These are phyloP conservation scores for Trypanosoma lewisi DNA, from an alignment of 208 protist species.

Conservation along the genomic window DNA sequence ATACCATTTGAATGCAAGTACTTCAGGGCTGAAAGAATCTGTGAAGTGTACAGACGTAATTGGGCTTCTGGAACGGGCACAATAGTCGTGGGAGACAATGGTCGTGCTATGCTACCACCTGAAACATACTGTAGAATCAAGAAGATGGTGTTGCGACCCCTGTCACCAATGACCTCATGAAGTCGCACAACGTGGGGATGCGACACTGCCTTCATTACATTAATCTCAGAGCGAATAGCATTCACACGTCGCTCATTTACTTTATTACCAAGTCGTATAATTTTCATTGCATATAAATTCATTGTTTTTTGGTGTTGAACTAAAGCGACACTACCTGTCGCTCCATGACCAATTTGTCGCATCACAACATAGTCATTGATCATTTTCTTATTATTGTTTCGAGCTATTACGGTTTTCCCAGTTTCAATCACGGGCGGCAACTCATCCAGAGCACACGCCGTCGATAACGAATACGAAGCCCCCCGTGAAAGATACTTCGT, in stretches of 20 bases:
- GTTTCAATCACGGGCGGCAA: slow-evolving; percentile 28
- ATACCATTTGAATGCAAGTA: slow-evolving; percentile 40
- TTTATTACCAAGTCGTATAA: slow-evolving; percentile 30
- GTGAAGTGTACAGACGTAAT: slow-evolving; percentile 22
- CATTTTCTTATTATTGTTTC: slow-evolving; percentile 33
- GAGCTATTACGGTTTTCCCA: slow-evolving; percentile 12
- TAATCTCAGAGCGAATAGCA: slow-evolving; percentile 50
- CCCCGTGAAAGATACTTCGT: slow-evolving; percentile 9
- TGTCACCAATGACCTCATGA: slow-evolving; percentile 92
- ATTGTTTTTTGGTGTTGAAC: slow-evolving; percentile 62
- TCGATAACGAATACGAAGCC: slow-evolving; percentile 12
- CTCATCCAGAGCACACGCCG: background rate
- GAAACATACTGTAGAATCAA: slow-evolving; percentile 77
- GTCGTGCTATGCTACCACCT: slow-evolving; percentile 33
- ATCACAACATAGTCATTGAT: slow-evolving; percentile 71
- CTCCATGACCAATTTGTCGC: slow-evolving; percentile 89
- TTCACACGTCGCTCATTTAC: slow-evolving; percentile 5
- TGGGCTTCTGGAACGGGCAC: slow-evolving; percentile 28
- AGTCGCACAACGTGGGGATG: slow-evolving; percentile 87
- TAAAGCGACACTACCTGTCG: slow-evolving; percentile 94
- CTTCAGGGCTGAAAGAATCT: slow-evolving; percentile 40
- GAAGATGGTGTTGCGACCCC: slow-evolving; percentile 59
- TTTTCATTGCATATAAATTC: slow-evolving; percentile 67
- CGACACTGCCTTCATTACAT: slow-evolving; percentile 84
- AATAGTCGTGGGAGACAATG: slow-evolving; percentile 22